Conservation (phyloP, 179 eudicot genomes). For the Amaranthus tricolor region DNA sequence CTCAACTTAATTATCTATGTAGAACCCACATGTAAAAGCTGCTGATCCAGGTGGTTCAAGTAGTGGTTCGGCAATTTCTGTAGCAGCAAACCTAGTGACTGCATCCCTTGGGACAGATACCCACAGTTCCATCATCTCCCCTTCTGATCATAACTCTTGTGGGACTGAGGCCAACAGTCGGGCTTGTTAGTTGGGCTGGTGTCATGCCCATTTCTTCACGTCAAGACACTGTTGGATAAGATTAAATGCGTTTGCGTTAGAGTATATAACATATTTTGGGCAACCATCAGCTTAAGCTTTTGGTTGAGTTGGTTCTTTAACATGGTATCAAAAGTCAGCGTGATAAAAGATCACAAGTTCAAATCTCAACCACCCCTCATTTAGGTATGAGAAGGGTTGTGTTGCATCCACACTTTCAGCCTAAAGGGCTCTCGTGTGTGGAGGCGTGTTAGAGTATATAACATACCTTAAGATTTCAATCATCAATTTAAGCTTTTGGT, state of each 20-base stretch:
- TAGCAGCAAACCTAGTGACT: constrained; percentile 49
- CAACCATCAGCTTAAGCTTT: too few species aligned
- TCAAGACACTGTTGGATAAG: constrained; percentile 60
- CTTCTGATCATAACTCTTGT: constrained; percentile 51
- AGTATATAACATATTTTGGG: too few species aligned
- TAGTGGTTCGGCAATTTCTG: constrained; percentile 61
- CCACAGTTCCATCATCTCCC: constrained; percentile 57
- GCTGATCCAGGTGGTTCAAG: constrained; percentile 59
- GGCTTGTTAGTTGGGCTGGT: constrained; percentile 65
- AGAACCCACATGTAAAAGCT: constrained; percentile 52
- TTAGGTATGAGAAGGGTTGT: too few species aligned
- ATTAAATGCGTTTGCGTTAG: not conserved
- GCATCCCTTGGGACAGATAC: constrained; percentile 59
- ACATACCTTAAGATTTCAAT: too few species aligned
- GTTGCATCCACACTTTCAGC: too few species aligned
- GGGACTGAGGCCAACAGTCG: constrained; percentile 56
- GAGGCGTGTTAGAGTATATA: too few species aligned
- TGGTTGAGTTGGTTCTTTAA: too few species aligned
- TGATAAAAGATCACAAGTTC: too few species aligned
- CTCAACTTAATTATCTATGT: constrained; percentile 12
- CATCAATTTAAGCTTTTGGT: too few species aligned
- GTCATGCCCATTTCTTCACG: constrained; percentile 57
- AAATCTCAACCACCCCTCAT: too few species aligned
- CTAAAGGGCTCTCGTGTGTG: too few species aligned
- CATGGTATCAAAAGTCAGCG: too few species aligned